phyloP scores from a whole-genome alignment of 257 asterid species.

The Solanum verrucosum region DNA sequence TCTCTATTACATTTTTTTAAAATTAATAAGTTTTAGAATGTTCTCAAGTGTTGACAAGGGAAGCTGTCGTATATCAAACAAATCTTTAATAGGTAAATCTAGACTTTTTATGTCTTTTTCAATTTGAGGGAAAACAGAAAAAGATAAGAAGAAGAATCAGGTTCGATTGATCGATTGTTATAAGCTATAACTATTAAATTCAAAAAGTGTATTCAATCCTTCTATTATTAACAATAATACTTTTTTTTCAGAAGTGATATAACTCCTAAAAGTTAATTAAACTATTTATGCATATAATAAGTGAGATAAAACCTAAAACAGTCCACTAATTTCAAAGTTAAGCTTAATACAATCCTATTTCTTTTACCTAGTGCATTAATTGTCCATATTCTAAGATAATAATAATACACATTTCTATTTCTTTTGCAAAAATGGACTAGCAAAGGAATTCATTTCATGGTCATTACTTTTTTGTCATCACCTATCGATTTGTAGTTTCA shows the following conservation, averaged over 20 bases:
- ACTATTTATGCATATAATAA: background rate
- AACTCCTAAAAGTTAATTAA: background rate
- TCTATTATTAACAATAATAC: background rate
- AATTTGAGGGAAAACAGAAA: background rate
- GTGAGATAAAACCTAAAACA: background rate
- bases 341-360: background rate
- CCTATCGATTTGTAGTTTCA: background rate
- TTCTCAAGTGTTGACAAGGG: too few species aligned
- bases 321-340: background rate
- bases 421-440: background rate
- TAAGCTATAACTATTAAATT: background rate
- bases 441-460: background rate
- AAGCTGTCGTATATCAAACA: background rate
- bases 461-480: background rate
- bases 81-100: background rate
- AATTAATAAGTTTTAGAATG: too few species aligned
- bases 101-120: background rate
- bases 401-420: too few species aligned
- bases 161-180: background rate
- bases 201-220: background rate
- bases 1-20: too few species aligned
- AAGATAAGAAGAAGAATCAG: background rate
- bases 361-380: background rate
- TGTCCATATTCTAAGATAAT: background rate
- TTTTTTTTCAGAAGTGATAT: background rate